Conservation (phyloP, 2,329 filamentous ascomycete genomes). For the Periconia macrospinosa region DNA sequence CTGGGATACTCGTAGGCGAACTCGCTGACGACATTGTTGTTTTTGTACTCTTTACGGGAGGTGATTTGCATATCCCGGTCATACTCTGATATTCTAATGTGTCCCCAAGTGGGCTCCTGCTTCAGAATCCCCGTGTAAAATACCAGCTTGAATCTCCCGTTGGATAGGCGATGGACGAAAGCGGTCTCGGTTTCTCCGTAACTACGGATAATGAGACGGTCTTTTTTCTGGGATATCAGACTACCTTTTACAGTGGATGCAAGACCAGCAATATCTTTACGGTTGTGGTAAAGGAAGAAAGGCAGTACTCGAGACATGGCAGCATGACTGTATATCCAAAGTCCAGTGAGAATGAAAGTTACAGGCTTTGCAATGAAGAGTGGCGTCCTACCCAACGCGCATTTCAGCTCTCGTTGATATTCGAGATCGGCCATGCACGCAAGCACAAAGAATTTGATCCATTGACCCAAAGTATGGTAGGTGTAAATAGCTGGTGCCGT, state of each 20-base stretch:
- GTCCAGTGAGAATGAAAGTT: conserved; percentile 46
- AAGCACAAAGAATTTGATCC: conserved; percentile 54
- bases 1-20: conserved; percentile 53
- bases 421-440: conserved; percentile 56
- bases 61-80: conserved; percentile 50
- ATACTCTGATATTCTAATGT: conserved; percentile 54
- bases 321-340: conserved; percentile 53
- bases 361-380: conserved; percentile 40
- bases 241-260: conserved; percentile 55
- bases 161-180: conserved; percentile 47
- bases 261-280: conserved; percentile 51
- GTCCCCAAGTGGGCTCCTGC: conserved; percentile 48
- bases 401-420: conserved; percentile 54
- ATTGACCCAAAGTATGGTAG: conserved; percentile 48
- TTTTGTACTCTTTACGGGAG: conserved; percentile 49
- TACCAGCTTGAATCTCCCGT: conserved; percentile 41
- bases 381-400: conserved; percentile 44
- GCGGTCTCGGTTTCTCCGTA: conserved; percentile 54
- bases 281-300: conserved; percentile 54
- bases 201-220: conserved; percentile 51
- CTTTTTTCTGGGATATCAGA: conserved; percentile 51
- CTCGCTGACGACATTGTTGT: conserved; percentile 48
- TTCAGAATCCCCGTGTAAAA: conserved; percentile 44
- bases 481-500: conserved; percentile 41
- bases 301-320: conserved; percentile 50